Evolutionary conservation across 148 eudicot species (phyloP), one percentile per base, ranked within the genome.

Genomic region (Chenopodium berlandieri): DNA sequence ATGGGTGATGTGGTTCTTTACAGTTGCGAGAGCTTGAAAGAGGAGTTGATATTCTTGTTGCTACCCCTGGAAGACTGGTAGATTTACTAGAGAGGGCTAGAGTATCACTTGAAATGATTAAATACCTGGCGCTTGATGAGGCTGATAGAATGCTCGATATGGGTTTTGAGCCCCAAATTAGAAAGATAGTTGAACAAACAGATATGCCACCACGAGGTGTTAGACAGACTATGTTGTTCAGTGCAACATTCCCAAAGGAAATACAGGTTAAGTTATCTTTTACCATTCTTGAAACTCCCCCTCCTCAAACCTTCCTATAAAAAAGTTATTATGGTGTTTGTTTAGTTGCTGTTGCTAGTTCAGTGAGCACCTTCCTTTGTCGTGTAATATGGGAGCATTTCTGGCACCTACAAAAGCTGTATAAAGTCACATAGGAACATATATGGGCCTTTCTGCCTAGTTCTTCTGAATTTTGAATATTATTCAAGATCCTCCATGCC

Each of bases 101-200:
- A 86, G 95, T 91, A 34, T 91, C 94, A 31, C 83, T 94, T 56
- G 86, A 90, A 82, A 86, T 84, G 91, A 85, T 88, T 73, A 88
- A 83, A 81, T 94, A 94, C 77, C 84, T 94, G 81, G 97, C 97
- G 60, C 98, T 93, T 82, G 98, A 94, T 58, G 98, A 94, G 81
- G 98, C 97, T 65, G 98, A 94, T 78, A 88, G 98, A 71, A 93
- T 94, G 98, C 87, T 94, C 65, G 98, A 94, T 85, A 92, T 94
- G 98, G 97, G 98, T 40, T 94, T 94, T 86, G 98, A 94, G 81
- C 98, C 98, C 64, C 98, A 94, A 79, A 94, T 94, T 30, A 91
- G 98, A 81, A 94, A 94, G 88, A 94, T 94, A 30, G 98, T 94
- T 84, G 91, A 94, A 82, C 94, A 94, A 78, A 94, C 92, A 87